These are phyloP conservation scores for Phellopilus nigrolimitatus DNA, from an alignment of 1,284 basidiomycete species.

Conservation along the genomic window DNA sequence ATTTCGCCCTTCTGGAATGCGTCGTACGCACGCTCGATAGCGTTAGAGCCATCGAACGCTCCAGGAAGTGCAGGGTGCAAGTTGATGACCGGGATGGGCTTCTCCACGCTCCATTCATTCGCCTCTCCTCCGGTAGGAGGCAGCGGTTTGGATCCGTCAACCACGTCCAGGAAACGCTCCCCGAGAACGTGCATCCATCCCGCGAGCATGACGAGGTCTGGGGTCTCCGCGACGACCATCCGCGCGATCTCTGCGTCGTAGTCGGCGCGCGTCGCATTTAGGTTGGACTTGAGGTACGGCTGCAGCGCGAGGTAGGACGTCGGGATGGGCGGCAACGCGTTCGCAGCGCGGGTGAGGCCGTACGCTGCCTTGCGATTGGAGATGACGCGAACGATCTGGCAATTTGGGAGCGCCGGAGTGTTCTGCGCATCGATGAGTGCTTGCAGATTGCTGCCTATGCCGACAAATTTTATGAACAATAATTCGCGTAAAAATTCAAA, in stretches of 20 bases:
- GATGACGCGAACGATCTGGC: conserved; percentile 77
- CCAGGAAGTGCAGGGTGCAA: conserved; percentile 95
- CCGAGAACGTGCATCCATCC: conserved; percentile 96
- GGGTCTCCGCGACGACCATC: conserved; percentile 57
- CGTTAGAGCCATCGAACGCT: conserved; percentile 90
- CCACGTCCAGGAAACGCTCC: conserved; percentile 40
- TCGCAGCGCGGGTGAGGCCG: conserved; percentile 77
- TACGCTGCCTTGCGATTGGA: conserved; percentile 93
- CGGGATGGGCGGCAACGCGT: conserved; percentile 70
- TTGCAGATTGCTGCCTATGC: conserved; percentile 88
- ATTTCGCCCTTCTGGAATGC: conserved; percentile 84
- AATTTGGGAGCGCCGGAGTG: conserved; percentile 60
- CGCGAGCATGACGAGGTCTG: conserved; percentile 88
- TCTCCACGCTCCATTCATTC: conserved; percentile 25
- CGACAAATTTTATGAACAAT: background rate
- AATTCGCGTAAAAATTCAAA: background rate
- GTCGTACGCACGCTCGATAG: conserved; percentile 85
- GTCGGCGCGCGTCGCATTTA: conserved; percentile 72
- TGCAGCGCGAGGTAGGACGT: conserved; percentile 84
- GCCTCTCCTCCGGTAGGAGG: conserved; percentile 37
- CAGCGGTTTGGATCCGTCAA: conserved; percentile 26
- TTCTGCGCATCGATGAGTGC: conserved; percentile 87
- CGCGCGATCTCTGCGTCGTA: conserved; percentile 86
- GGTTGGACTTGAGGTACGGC: conserved; percentile 75
- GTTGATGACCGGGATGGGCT: conserved; percentile 86